Evolutionary conservation across 106 monocot genomes (phyloP).

Genomic region (Dendrobium catenatum): DNA sequence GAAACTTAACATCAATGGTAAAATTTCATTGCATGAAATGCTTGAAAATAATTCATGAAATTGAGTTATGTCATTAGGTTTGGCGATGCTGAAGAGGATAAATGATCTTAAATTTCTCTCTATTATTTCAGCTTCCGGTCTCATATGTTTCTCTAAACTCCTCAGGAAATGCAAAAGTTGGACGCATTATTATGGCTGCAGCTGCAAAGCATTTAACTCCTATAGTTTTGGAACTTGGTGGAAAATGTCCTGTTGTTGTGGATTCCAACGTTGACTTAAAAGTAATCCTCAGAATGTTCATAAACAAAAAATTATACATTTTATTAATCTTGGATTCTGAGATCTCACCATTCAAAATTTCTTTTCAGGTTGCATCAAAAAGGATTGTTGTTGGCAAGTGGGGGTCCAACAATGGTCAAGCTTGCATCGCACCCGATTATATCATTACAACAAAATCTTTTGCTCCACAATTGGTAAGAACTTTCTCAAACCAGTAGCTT

Average conservation of each 20-base stretch:
- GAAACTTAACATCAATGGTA: background rate
- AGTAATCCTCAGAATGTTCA: conserved; percentile 11
- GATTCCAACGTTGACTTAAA: conserved; percentile 47
- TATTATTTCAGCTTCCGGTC: background rate
- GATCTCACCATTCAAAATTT: background rate
- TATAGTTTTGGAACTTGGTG: conserved; percentile 58
- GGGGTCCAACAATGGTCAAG: conserved; percentile 68
- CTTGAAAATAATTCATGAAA: background rate
- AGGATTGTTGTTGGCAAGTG: conserved; percentile 66
- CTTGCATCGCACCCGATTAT: conserved; percentile 67
- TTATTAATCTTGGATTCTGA: background rate
- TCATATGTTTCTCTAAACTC: background rate
- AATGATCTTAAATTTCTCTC: background rate
- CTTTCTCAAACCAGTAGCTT: background rate
- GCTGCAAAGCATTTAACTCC: conserved; percentile 80
- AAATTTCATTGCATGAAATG: background rate
- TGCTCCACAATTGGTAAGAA: conserved; percentile 52
- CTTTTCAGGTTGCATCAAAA: conserved; percentile 38
- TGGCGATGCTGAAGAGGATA: too few relatives aligned
- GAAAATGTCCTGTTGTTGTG: conserved; percentile 63
- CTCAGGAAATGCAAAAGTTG: conserved; percentile 47
- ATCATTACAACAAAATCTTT: conserved; percentile 54
- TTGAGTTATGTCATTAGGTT: background rate
- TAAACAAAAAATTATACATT: background rate
- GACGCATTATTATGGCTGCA: conserved; percentile 53